These are phyloP conservation scores for Yamadazyma atlantica DNA, from an alignment of 1,139 yeast genomes.

Conservation along the genomic window DNA sequence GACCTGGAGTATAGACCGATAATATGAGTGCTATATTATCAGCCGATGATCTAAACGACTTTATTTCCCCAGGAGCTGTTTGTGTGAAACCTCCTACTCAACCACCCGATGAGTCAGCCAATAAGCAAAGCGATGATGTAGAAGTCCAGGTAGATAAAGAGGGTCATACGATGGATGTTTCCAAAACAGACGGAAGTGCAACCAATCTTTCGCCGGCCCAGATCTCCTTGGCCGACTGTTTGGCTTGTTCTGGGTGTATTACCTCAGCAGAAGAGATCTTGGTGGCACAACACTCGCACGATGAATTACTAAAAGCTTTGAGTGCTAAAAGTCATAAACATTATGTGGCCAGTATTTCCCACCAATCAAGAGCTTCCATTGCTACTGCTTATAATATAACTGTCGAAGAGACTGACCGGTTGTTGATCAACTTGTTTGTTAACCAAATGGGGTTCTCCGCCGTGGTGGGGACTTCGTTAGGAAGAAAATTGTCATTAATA, in stretches of 20 bases:
- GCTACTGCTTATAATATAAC: slow-evolving; percentile 64
- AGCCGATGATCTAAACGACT: slow-evolving; percentile 90
- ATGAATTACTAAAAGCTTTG: slow-evolving; percentile 66
- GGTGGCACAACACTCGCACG: slow-evolving; percentile 87
- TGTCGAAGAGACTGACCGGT: slow-evolving; percentile 58
- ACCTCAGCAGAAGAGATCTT: slow-evolving; percentile 94
- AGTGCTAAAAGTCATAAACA: slow-evolving; percentile 20
- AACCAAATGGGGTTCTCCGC: slow-evolving; percentile 66
- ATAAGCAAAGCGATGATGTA: slow-evolving; percentile 35
- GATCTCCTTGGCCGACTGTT: slow-evolving; percentile 86
- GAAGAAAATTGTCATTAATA: slow-evolving; percentile 69
- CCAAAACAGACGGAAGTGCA: slow-evolving; percentile 53
- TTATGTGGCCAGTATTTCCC: slow-evolving; percentile 80
- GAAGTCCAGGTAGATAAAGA: slow-evolving; percentile 66
- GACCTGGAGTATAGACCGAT: no score
- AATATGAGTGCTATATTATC: slow-evolving; percentile 91
- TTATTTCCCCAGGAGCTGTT: slow-evolving; percentile 91
- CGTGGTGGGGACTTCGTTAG: slow-evolving; percentile 83
- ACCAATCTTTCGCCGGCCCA: slow-evolving; percentile 72
- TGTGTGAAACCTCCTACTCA: slow-evolving; percentile 66
- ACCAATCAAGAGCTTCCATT: slow-evolving; percentile 81
- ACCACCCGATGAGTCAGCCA: slow-evolving; percentile 5
- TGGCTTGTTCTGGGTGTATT: slow-evolving; percentile 96
- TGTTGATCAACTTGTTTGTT: slow-evolving; percentile 57
- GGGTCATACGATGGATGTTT: slow-evolving; percentile 71